phyloP scores from a whole-genome alignment of 1,139 yeast species.

The Lodderomyces oxycetoniae region DNA sequence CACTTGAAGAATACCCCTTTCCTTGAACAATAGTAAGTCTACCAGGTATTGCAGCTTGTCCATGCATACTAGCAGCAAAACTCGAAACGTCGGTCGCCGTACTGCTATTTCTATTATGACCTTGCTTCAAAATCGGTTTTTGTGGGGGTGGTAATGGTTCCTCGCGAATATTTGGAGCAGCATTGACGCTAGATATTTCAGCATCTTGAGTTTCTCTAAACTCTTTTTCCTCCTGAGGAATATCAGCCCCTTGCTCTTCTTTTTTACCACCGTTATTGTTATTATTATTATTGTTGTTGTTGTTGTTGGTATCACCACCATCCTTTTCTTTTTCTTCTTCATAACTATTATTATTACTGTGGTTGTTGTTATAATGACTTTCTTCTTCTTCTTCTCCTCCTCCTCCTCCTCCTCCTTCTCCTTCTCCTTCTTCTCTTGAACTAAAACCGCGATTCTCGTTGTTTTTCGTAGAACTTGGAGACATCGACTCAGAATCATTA shows the following conservation, averaged over 20 bases:
- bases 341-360: too few species aligned
- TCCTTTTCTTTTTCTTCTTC: too few species aligned
- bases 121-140: slow-evolving; percentile 12
- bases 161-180: slow-evolving; percentile 33
- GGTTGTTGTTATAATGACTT: too few species aligned
- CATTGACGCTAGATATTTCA: slow-evolving; percentile 14
- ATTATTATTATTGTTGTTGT: too few species aligned
- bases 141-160: slow-evolving; percentile 42
- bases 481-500: slow-evolving; percentile 11
- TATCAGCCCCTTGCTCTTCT: slow-evolving; percentile 6
- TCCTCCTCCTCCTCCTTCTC: slow-evolving; percentile 5
- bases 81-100: slow-evolving; percentile 25
- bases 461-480: slow-evolving; percentile 9
- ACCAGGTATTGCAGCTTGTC: slow-evolving; percentile 48
- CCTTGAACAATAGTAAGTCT: slow-evolving; percentile 47
- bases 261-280: not conserved
- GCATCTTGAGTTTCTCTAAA: slow-evolving; percentile 11
- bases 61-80: slow-evolving; percentile 37
- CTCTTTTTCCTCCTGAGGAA: slow-evolving; percentile 14
- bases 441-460: slow-evolving; percentile 5
- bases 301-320: too few species aligned
- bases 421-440: slow-evolving; percentile 4
- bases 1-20: slow-evolving; percentile 26
- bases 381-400: slow-evolving; percentile 2
- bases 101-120: slow-evolving; percentile 27